A percentile compares a stretch with the other conserved stretches of the same genome.
These are phyloP conservation scores for Komagataella pseudopastoris DNA, from an alignment of 805 yeast species.

Conservation along the genomic window DNA sequence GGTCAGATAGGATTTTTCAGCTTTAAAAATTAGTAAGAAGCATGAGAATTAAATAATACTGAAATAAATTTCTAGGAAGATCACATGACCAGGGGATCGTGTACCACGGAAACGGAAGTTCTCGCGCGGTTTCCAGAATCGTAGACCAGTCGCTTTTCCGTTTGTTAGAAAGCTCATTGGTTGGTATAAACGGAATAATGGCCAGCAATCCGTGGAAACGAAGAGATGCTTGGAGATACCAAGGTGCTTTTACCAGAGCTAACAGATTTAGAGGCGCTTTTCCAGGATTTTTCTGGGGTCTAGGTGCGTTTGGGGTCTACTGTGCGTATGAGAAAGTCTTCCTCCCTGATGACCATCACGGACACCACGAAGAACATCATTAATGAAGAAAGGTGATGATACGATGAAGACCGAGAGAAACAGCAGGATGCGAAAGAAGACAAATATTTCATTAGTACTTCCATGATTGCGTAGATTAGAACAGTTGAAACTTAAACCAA, in stretches of 20 bases:
- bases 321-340: conserved; percentile 47
- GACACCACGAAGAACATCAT: conserved; percentile 12
- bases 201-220: background rate
- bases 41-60: no score
- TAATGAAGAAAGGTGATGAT: conserved; percentile 3
- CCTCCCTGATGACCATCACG: conserved; percentile 18
- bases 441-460: background rate
- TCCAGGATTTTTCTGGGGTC: conserved; percentile 74
- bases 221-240: conserved; percentile 88
- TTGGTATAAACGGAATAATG: background rate
- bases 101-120: background rate
- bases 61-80: no score
- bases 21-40: background rate
- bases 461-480: background rate
- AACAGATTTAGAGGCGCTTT: conserved; percentile 59
- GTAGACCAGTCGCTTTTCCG: background rate
- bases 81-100: background rate
- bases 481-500: background rate
- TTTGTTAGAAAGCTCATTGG: background rate
- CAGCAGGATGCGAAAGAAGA: background rate
- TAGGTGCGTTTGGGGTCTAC: conserved; percentile 59
- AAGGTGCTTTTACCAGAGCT: conserved; percentile 62
- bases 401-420: background rate
- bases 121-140: background rate
- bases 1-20: background rate